Evolutionary conservation across 2,329 filamentous ascomycete genomes (phyloP).

Genomic region (Epichloe amarillans): DNA sequence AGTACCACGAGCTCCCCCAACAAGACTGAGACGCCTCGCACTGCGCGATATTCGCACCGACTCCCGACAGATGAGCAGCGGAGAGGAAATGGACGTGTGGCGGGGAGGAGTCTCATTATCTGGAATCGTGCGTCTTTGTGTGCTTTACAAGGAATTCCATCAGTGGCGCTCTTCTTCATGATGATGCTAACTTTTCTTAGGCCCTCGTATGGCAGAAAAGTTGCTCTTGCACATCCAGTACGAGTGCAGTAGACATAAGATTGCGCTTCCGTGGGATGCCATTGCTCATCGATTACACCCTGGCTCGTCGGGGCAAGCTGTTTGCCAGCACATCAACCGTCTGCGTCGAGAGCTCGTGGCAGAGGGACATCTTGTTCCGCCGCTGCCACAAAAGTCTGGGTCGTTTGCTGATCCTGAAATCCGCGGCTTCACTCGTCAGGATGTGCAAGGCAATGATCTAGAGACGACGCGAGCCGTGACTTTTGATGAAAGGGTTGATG

Average conservation of each 20-base stretch:
- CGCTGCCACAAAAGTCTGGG: conserved; percentile 16
- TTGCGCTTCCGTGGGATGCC: conserved; percentile 25
- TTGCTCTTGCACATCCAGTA: conserved; percentile 27
- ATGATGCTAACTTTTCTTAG: conserved; percentile 13
- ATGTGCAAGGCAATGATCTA: conserved; percentile 13
- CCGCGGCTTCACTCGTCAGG: conserved; percentile 20
- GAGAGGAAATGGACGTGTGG: conserved; percentile 15
- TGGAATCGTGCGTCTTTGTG: conserved; percentile 27
- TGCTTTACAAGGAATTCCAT: too few species aligned
- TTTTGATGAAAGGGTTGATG: conserved; percentile 20
- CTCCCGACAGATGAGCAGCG: conserved; percentile 15
- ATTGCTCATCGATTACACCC: conserved; percentile 29
- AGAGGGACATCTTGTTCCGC: conserved; percentile 30
- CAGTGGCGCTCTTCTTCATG: too few species aligned
- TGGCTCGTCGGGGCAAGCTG: conserved; percentile 25
- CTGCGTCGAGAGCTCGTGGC: conserved; percentile 21
- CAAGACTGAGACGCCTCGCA: conserved; percentile 5
- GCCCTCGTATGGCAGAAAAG: conserved; percentile 33
- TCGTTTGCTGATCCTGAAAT: conserved; percentile 13
- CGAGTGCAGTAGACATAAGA: conserved; percentile 20
- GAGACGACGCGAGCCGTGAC: conserved; percentile 16
- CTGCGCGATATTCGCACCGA: conserved; percentile 12
- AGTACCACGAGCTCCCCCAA: conserved; percentile 2
- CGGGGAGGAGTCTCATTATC: conserved; percentile 25
- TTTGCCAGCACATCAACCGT: conserved; percentile 24